phyloP scores from a whole-genome alignment of 108 stramenopile genomes.

The Craspedostauros australis region DNA sequence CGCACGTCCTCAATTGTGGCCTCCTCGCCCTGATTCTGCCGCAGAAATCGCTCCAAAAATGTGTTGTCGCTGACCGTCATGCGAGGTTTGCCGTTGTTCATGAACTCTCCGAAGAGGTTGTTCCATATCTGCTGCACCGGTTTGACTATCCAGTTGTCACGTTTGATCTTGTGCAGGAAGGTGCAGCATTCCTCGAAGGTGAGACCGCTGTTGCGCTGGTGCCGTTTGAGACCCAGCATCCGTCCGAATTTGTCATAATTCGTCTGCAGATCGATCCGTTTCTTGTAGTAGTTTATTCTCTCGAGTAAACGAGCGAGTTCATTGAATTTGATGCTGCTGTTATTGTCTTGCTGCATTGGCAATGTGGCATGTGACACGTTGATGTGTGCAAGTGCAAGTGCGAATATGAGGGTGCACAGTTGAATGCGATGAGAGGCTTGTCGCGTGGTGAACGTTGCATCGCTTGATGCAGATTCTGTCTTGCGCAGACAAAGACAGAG shows the following conservation, averaged over 20 bases:
- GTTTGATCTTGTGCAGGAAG: constrained; percentile 75
- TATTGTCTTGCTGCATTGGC: constrained; percentile 46
- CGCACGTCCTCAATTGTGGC: constrained; percentile 55
- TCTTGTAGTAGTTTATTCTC: constrained; percentile 65
- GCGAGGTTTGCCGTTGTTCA: constrained; percentile 60
- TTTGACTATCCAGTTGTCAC: constrained; percentile 79
- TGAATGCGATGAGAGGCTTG: too few species aligned
- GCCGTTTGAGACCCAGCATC: constrained; percentile 56
- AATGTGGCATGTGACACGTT: too few species aligned
- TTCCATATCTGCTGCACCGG: constrained; percentile 56
- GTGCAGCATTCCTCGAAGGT: constrained; percentile 80
- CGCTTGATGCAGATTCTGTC: too few species aligned
- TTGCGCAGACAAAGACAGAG: constrained; percentile 5
- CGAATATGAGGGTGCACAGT: too few species aligned
- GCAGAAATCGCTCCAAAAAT: constrained; percentile 66
- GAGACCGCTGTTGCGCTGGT: constrained; percentile 46
- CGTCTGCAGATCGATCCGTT: constrained; percentile 34
- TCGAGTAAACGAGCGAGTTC: constrained; percentile 49
- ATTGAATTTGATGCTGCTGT: constrained; percentile 49
- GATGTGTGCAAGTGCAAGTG: too few species aligned
- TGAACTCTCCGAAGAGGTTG: constrained; percentile 54
- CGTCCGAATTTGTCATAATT: constrained; percentile 62
- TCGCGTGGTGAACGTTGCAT: too few species aligned
- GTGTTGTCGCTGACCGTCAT: constrained; percentile 47
- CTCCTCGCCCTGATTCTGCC: constrained; percentile 48